phyloP scores from a whole-genome alignment of 2,329 filamentous ascomycete species.

The Stromatinia cepivora region DNA sequence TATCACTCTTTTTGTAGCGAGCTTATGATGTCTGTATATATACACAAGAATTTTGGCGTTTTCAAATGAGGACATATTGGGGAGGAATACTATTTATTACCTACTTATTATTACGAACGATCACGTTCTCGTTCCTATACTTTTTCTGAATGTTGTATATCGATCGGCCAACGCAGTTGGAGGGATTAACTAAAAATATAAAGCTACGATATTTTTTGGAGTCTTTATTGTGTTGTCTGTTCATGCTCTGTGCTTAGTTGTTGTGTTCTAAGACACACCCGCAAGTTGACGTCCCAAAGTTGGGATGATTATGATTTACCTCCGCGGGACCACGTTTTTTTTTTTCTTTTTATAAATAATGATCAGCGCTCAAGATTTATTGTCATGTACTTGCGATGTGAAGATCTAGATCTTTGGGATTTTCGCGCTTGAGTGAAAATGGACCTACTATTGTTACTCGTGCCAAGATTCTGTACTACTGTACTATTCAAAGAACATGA shows the following conservation, averaged over 20 bases:
- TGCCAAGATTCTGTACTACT: too few relatives aligned
- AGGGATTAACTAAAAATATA: conserved; percentile 11
- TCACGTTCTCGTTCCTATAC: neutral
- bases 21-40: neutral
- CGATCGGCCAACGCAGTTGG: conserved; percentile 6
- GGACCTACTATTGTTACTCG: neutral
- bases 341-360: too few relatives aligned
- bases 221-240: neutral
- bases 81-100: conserved; percentile 14
- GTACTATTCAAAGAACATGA: neutral
- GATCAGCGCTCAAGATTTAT: neutral
- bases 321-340: too few relatives aligned
- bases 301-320: neutral
- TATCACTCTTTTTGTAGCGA: neutral
- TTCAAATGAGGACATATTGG: neutral
- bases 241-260: neutral
- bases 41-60: conserved; percentile 12
- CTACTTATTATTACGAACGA: conserved; percentile 9
- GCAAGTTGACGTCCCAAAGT: neutral
- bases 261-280: neutral
- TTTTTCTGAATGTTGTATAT: neutral
- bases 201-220: neutral
- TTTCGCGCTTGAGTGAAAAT: neutral
- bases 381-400: neutral
- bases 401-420: neutral